Evolutionary conservation across 169 alveolate genomes (phyloP), one percentile per base, ranked within the genome.

Genomic region (Amoebophrya sp.): DNA sequence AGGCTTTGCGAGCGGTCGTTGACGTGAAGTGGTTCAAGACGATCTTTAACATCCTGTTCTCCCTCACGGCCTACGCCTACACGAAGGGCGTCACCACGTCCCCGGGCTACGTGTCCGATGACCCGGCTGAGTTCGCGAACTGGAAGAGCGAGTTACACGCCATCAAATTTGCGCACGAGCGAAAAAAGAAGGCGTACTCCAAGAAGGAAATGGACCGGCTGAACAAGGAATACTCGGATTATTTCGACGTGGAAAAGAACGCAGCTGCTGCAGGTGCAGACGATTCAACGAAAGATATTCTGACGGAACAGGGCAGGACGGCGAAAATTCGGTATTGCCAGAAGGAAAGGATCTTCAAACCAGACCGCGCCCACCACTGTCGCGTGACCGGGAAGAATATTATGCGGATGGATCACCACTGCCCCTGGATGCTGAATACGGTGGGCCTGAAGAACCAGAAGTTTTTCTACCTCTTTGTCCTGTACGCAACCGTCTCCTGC

Each of bases 381-480:
- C 55, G 94, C 14, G 92, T 92, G 3, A 77, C 92, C 89, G 66
- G 90, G 40, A 47, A 39, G 89, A 89, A 92, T 77, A 77, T 92
- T 39, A 14, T 92, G 91, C 89, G 89, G 94, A 97, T 97, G 98
- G 98, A 97, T 93, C 98, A 97, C 88, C 98, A 97, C 83, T 97
- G 98, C 92, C 98, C 98, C 32, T 97, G 98, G 98, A 95, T 96
- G 47, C 94, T 95, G 95, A 96, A 97, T 89, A 96, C 97, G 90
- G 97, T 97, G 23, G 98, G 98, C 40, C 95, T 95, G 96, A 95
- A 93, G 33, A 97, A 97, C 94, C 97, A 97, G 94, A 97, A 97
- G 94, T 95, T 94, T 83, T 96, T 96, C 93, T 94, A 94, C 92
- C 94, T 95, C 53, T 55, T 91, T n/a, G 39, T 91, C 40, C 1